Evolutionary conservation across 257 asterid species (phyloP).

Genomic region (Oldenlandia corymbosa): DNA sequence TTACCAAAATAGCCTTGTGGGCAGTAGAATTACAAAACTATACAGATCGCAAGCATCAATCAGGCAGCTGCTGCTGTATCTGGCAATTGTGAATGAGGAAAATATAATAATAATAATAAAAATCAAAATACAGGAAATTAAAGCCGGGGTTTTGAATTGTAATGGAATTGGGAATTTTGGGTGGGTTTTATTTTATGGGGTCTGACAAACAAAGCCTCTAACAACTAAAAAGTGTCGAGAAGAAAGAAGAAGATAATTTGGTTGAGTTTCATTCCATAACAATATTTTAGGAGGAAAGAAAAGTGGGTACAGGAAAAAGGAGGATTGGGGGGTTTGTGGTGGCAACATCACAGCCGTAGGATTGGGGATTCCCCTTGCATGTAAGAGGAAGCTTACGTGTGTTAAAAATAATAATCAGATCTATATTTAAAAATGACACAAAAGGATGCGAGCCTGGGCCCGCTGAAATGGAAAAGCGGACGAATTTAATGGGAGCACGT

Average conservation of each 20-base stretch:
- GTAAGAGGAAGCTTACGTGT: constrained; percentile 41
- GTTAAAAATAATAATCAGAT: constrained; percentile 18
- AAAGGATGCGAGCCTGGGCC: too few species aligned
- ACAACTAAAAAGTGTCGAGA: constrained; percentile 12
- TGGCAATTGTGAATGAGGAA: not conserved
- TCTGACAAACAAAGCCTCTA: too few species aligned
- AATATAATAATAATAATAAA: not conserved
- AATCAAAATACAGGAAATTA: not conserved
- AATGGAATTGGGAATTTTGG: not conserved
- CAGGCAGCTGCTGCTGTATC: not conserved
- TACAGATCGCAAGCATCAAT: constrained; percentile 30
- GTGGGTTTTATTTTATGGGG: not conserved
- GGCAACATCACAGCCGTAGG: constrained; percentile 37
- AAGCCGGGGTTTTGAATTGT: not conserved
- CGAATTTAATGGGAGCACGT: constrained; percentile 3
- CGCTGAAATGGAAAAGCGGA: not conserved
- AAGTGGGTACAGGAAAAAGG: not conserved
- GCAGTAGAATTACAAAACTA: constrained; percentile 11
- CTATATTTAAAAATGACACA: constrained; percentile 10
- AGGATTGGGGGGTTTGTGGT: not conserved
- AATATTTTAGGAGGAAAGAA: constrained; percentile 10
- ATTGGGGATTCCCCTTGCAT: constrained; percentile 30
- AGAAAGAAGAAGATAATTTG: constrained; percentile 19
- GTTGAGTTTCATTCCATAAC: constrained; percentile 2
- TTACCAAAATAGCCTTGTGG: constrained; percentile 53